Evolutionary conservation across 176 grass and related monocot genomes (phyloP).

Genomic region (Areca catechu): DNA sequence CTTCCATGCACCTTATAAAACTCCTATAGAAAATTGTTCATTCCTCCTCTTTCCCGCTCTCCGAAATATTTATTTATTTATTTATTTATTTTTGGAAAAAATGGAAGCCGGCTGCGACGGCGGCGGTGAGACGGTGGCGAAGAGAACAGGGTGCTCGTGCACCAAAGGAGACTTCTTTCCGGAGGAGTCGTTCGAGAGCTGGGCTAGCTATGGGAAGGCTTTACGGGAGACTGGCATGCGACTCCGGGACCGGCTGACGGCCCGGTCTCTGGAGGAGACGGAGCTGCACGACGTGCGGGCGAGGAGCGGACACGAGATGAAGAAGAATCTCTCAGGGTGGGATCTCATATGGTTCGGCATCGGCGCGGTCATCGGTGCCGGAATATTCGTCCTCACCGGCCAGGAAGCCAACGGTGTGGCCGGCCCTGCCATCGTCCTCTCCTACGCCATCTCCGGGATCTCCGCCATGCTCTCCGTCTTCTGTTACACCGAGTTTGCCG

Average conservation of each 20-base stretch:
- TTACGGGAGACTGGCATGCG: conserved; percentile 44
- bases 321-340: conserved; percentile 59
- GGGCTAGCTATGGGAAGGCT: conserved; percentile 46
- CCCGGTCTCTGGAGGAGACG: conserved; percentile 33
- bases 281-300: conserved; percentile 61
- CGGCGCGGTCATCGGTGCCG: conserved; percentile 65
- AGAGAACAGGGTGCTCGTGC: conserved; percentile 26
- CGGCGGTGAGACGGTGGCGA: conserved; percentile 1
- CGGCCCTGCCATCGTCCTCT: conserved; percentile 79
- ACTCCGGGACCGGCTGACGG: conserved; percentile 34
- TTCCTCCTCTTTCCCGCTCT: too few species aligned
- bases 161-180: conserved; percentile 54
- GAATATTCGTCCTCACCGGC: conserved; percentile 77
- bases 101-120: neutral
- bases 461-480: conserved; percentile 96
- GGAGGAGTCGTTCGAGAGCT: conserved; percentile 64
- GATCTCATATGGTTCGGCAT: conserved; percentile 77
- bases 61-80: too few species aligned
- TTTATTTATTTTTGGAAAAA: neutral
- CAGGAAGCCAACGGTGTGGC: conserved; percentile 47
- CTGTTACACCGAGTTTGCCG: conserved; percentile 95
- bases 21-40: too few species aligned
- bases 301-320: conserved; percentile 61
- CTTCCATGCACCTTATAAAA: too few species aligned
- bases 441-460: conserved; percentile 70